Percentiles rank a stretch among this genome's conserved stretches.
These are phyloP conservation scores for Triticum turgidum DNA, from an alignment of 176 grass and related monocot species.

Conservation along the genomic window DNA sequence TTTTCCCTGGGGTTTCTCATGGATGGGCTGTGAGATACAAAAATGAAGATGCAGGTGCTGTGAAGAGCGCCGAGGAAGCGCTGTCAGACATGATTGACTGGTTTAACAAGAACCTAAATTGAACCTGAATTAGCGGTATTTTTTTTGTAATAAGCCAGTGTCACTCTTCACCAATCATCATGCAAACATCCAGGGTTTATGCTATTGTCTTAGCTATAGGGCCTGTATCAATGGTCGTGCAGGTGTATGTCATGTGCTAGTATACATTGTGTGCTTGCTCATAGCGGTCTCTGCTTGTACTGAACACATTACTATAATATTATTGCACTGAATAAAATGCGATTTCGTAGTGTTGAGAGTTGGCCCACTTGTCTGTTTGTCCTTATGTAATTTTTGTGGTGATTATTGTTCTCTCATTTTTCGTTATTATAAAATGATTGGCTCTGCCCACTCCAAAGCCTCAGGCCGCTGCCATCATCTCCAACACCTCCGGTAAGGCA, in stretches of 20 bases:
- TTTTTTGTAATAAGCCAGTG: neutral
- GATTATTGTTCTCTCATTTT: neutral
- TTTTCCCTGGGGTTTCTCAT: conserved; percentile 67
- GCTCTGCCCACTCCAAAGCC: conserved; percentile 28
- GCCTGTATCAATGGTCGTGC: neutral
- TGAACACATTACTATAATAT: neutral
- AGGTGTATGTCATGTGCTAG: neutral
- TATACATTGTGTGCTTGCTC: neutral
- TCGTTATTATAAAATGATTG: neutral
- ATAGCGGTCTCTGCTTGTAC: neutral
- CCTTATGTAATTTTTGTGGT: neutral
- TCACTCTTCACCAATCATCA: neutral
- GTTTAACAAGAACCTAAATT: conserved; percentile 61
- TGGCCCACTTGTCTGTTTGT: neutral
- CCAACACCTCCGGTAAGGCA: conserved; percentile 56
- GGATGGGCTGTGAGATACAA: conserved; percentile 67
- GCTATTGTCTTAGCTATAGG: neutral
- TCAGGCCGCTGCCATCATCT: conserved; percentile 38
- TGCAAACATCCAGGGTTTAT: neutral
- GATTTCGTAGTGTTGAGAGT: neutral
- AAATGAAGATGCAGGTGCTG: conserved; percentile 31
- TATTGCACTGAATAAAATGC: conserved; percentile 8
- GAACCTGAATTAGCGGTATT: neutral
- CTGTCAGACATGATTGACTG: conserved; percentile 46
- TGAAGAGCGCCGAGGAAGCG: conserved; percentile 61